phyloP scores from a whole-genome alignment of 768 basidiomycete species.

The Panaeolus cyanescens region DNA sequence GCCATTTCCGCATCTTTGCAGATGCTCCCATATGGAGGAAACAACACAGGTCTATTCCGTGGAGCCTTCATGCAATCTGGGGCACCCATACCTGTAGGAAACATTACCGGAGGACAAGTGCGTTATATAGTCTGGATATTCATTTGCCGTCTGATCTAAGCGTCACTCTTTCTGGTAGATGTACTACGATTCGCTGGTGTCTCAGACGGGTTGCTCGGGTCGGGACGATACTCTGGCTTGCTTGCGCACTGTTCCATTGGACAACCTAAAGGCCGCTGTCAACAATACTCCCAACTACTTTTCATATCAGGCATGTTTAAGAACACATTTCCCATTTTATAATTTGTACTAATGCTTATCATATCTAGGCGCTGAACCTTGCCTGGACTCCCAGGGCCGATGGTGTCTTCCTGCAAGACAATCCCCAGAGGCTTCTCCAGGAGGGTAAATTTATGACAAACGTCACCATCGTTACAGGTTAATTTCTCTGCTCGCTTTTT shows the following conservation, averaged over 20 bases:
- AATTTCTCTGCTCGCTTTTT: not conserved
- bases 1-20: constrained; percentile 44
- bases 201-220: constrained; percentile 39
- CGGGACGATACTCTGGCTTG: constrained; percentile 46
- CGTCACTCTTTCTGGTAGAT: too few relatives aligned
- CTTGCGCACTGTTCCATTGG: constrained; percentile 39
- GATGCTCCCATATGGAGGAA: constrained; percentile 32
- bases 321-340: constrained; percentile 21
- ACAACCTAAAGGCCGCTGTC: constrained; percentile 42
- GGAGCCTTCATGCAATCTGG: constrained; percentile 34
- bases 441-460: constrained; percentile 34
- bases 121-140: not conserved
- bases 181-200: constrained; percentile 48
- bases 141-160: too few relatives aligned
- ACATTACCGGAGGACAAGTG: constrained; percentile 25
- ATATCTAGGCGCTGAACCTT: constrained; percentile 24
- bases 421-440: constrained; percentile 30
- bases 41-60: constrained; percentile 33
- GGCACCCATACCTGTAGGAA: constrained; percentile 21
- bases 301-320: constrained; percentile 38
- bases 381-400: constrained; percentile 42
- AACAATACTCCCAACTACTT: constrained; percentile 45
- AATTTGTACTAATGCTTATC: constrained; percentile 26
- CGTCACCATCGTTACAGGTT: constrained; percentile 19
- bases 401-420: constrained; percentile 34